Evolutionary conservation across 805 yeast species (phyloP).

Genomic region (Candida corydali): DNA sequence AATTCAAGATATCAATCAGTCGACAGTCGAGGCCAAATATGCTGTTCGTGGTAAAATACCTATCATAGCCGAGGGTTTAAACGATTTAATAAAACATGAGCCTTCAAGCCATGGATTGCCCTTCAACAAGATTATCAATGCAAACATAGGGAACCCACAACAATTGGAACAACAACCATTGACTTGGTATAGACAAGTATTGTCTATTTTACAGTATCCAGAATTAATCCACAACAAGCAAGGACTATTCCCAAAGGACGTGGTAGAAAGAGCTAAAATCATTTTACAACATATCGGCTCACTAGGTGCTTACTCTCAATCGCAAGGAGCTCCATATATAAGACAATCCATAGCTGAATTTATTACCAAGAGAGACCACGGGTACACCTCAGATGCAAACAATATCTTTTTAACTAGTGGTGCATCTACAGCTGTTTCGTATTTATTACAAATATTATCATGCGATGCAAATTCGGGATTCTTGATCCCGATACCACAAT

Average conservation of each 20-base stretch:
- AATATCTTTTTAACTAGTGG: conserved; percentile 87
- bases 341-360: conserved; percentile 80
- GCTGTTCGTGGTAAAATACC: conserved; percentile 97
- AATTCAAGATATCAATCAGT: conserved; percentile 57
- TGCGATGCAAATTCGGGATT: conserved; percentile 67
- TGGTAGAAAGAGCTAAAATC: conserved; percentile 61
- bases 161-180: conserved; percentile 92
- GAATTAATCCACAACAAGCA: conserved; percentile 42
- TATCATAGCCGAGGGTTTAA: conserved; percentile 84
- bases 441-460: conserved; percentile 67
- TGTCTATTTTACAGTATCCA: conserved; percentile 85
- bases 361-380: conserved; percentile 79
- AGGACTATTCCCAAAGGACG: conserved; percentile 55
- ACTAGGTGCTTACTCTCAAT: conserved; percentile 91
- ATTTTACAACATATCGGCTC: conserved; percentile 67
- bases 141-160: conserved; percentile 98
- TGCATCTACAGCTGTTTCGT: conserved; percentile 91
- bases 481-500: conserved; percentile 96
- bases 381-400: conserved; percentile 55
- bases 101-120: conserved; percentile 63
- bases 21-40: conserved; percentile 81
- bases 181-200: conserved; percentile 91
- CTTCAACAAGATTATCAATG: conserved; percentile 72
- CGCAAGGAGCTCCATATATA: conserved; percentile 77
- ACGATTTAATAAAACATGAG: conserved; percentile 44